Evolutionary conservation across 257 asterid species (phyloP), one percentile per base, ranked within the genome.

Genomic region (Petunia axillaris): DNA sequence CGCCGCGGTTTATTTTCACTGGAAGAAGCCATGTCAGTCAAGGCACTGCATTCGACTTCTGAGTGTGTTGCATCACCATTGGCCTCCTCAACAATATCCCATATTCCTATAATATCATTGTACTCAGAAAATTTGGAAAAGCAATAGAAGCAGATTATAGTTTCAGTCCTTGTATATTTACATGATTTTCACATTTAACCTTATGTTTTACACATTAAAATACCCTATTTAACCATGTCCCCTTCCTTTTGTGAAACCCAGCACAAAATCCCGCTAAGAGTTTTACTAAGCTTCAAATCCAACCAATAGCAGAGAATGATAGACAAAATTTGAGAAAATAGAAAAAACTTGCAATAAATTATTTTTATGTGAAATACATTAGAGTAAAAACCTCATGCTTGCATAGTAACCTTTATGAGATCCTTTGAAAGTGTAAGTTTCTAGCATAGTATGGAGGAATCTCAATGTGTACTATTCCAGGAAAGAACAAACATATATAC

Each of bases 21-120:
- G 66, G 97, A 93, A 84, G 98, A 90, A 85, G 93, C 93, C 65
- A 91, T 89, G 54, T 91, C 97, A 79, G 90, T 89, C 82, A 93
- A 76, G 8, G 97, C 97, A 13, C 85, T 85, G 63, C 92, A 83
- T 50, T 91, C 87, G 59, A 92, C 97, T 88, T 92, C 97, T 25
- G 97, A 93, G 74, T 91, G 90, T 80, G 81, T 75, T 37, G 90
- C 86, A 84, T 87, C 87, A 81, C 70, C 90, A 50, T 83, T 66
- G 70, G 84, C 86, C 73, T 90, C 94, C 73, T 84, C 91, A 35
- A 87, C 85, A 81, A 82, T 85, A 83, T 84, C 91, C 74, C 91
- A 79, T 74, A 93, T 86, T 78, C 90, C 98, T 94, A 81, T 39
- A 73, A 75, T 59, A 40, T 68, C 43, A 53, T 81, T 68, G 5